phyloP scores from a whole-genome alignment of 768 basidiomycete species.

The Phylloporus arenicola region DNA sequence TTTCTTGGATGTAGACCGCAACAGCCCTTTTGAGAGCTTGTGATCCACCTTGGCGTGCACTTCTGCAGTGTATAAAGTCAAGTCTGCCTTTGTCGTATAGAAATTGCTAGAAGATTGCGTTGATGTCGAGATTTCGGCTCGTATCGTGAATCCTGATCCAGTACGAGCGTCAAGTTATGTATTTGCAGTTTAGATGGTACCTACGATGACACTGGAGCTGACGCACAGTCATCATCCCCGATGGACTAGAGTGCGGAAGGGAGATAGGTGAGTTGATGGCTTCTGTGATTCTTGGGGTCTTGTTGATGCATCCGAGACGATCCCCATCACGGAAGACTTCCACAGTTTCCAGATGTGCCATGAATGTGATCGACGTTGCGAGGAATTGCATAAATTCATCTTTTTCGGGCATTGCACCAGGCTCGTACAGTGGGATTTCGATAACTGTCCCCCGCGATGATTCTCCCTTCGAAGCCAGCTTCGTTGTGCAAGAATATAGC shows the following conservation, averaged over 20 bases:
- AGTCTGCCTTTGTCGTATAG: conserved; percentile 7
- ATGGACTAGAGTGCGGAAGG: background rate
- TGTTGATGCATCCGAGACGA: conserved; percentile 57
- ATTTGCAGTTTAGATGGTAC: background rate
- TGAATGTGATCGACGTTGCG: conserved; percentile 87
- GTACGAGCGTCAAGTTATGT: background rate
- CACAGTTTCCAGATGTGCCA: conserved; percentile 67
- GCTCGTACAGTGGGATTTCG: conserved; percentile 76
- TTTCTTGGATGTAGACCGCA: background rate
- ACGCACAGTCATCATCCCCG: background rate
- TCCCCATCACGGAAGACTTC: conserved; percentile 75
- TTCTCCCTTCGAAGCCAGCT: background rate
- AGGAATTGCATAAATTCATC: conserved; percentile 88
- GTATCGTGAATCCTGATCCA: background rate
- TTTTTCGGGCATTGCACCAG: conserved; percentile 63
- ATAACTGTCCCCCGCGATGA: conserved; percentile 51
- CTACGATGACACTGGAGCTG: background rate
- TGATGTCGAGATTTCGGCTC: background rate
- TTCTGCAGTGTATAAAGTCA: conserved; percentile 25
- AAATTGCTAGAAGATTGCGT: background rate
- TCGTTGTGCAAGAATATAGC: conserved; percentile 17
- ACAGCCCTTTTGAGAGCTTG: background rate
- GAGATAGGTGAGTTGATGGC: conserved; percentile 24
- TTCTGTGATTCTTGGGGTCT: conserved; percentile 46
- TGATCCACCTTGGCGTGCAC: background rate